Evolutionary conservation across 2,329 filamentous ascomycete genomes (phyloP).

Genomic region (Fusarium sororula): DNA sequence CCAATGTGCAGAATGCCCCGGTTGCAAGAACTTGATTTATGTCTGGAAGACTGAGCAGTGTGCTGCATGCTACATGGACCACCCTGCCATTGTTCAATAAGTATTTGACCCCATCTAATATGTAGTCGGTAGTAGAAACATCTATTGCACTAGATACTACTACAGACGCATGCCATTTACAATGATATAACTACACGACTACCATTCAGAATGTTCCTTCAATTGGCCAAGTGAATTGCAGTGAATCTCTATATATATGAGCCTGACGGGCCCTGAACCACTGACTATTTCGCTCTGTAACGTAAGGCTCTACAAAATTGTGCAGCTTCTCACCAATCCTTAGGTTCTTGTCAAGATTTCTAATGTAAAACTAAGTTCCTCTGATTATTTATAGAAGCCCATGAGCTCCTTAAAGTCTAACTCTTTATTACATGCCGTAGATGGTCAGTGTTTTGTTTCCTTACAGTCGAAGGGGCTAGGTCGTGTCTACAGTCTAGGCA

Average conservation of each 20-base stretch:
- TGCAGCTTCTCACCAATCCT: background rate
- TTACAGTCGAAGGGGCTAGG: too few relatives aligned
- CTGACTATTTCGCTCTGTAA: too few relatives aligned
- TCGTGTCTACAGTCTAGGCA: too few relatives aligned
- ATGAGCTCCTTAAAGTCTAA: too few relatives aligned
- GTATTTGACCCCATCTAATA: rapidly evolving
- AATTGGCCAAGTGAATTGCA: background rate
- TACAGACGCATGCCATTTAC: rapidly evolving
- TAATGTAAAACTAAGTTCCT: too few relatives aligned
- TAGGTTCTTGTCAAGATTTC: background rate
- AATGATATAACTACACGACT: too few relatives aligned
- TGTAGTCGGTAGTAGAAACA: rapidly evolving
- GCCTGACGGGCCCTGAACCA: too few relatives aligned
- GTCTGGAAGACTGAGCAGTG: background rate
- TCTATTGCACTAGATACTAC: too few relatives aligned
- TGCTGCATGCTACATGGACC: background rate
- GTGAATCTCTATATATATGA: background rate
- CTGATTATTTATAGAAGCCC: rapidly evolving
- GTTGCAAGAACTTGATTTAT: background rate
- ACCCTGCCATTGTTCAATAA: background rate
- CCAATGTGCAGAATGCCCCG: background rate
- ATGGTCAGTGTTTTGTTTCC: background rate
- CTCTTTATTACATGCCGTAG: rapidly evolving
- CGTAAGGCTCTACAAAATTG: too few relatives aligned
- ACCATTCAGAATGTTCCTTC: rapidly evolving